Evolutionary conservation across 306 rosid genomes (phyloP), one percentile per base, ranked within the genome.

Genomic region (Dryas drummondii): DNA sequence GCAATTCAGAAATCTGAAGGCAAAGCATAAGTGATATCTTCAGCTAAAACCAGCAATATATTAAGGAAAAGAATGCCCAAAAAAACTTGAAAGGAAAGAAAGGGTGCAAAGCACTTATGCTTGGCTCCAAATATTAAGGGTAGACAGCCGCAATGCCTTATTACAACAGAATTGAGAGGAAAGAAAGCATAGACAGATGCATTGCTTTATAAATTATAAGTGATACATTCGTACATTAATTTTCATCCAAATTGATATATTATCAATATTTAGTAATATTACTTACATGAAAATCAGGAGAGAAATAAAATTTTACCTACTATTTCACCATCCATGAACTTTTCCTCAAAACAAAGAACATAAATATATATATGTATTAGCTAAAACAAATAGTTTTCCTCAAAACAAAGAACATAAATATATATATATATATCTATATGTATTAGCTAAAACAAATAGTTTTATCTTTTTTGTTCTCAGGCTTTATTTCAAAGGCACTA

Each of bases 1-100:
- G 56, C 83, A 88, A 71, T 52, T 84, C 90, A 70, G 56, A 52
- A 6, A 86, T 75, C 90, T 86, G 54, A 46, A 71, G 9, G n/a
- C 46, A 73, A 76, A 47, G 37, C 8, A 48, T 41, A 71, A 55
- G 44, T 16, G 44, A 32, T 51, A 27, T 37, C 17, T 19, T 42
- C 7, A 6, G 51, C n/a, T 26, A 65, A 65, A 41, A 41, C 11
- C 5, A 9, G 27, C 19, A 50, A 9, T 27, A 64, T 63, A 63
- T 41, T 8, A 3, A 8, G 75, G 54, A 27, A 17, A 41, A 37
- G 37, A 41, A n/a, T 40, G 45, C 26, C 1, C 48, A 53, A 51
- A 32, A 16, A 65, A 17, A 65, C 13, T 6, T 16, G 52, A 65
- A 19, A 64, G 27, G 52, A 64, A n/a, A 15, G 4, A 19, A 41